Evolutionary conservation across 2,329 filamentous ascomycete species (phyloP).

Genomic region (Ophiostoma triangulosporum): DNA sequence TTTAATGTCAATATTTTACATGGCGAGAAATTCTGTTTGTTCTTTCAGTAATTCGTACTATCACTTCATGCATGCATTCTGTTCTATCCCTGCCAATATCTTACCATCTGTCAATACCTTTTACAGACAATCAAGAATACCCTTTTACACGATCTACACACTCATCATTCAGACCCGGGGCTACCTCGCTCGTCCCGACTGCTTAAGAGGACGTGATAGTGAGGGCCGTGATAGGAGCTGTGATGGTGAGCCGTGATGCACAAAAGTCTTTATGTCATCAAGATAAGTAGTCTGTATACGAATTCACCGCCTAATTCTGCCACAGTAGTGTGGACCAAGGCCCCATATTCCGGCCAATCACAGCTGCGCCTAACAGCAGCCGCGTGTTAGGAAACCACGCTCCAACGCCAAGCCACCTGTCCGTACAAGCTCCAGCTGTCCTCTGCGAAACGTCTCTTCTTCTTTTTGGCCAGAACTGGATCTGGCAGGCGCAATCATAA

Average conservation of each 20-base stretch:
- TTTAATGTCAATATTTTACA: background rate
- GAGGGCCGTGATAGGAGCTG: too few species aligned
- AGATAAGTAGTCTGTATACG: background rate
- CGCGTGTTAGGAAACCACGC: constrained; percentile 6
- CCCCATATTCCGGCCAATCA: constrained; percentile 1
- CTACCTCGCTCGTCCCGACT: too few species aligned
- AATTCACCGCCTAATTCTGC: constrained; percentile 9
- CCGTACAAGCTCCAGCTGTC: constrained; percentile 12
- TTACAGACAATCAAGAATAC: constrained; percentile 7
- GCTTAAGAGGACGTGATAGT: too few species aligned
- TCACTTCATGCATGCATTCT: background rate
- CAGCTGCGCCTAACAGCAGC: background rate
- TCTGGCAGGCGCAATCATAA: constrained; percentile 5
- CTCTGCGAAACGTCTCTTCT: constrained; percentile 8
- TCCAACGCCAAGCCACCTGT: constrained; percentile 1
- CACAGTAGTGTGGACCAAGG: constrained; percentile 2
- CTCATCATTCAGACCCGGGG: too few species aligned
- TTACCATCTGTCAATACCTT: background rate
- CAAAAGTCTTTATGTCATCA: background rate
- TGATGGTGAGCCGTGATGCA: too few species aligned
- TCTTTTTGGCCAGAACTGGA: constrained; percentile 1
- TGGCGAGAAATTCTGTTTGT: too few species aligned
- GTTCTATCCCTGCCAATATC: background rate
- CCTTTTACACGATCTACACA: background rate
- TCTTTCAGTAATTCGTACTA: background rate